A percentile compares a stretch with the other conserved stretches of the same genome.
Evolutionary conservation across 129 eudicot species (phyloP).

Genomic region (Escallonia rubra): DNA sequence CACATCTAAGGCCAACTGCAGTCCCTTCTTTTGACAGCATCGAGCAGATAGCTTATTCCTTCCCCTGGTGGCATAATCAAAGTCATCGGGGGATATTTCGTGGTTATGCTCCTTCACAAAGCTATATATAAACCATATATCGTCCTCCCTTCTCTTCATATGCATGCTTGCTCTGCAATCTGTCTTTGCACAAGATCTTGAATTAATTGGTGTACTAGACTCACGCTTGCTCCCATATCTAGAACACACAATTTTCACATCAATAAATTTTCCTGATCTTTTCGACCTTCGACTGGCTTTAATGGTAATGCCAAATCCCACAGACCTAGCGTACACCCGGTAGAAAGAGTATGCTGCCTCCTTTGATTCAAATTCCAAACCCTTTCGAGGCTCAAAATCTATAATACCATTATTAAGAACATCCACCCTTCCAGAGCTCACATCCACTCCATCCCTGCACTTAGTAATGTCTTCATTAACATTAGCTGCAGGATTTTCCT

Average conservation of each 20-base stretch:
- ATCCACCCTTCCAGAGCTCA: background rate
- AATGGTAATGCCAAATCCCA: constrained; percentile 41
- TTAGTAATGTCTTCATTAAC: background rate
- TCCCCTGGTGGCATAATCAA: constrained; percentile 17
- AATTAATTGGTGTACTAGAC: constrained; percentile 12
- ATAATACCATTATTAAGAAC: background rate
- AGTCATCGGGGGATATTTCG: constrained; percentile 30
- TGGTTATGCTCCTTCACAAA: constrained; percentile 40
- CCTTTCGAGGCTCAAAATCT: constrained; percentile 19
- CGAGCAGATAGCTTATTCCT: constrained; percentile 13
- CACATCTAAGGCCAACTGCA: constrained; percentile 23
- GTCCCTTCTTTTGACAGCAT: constrained; percentile 20
- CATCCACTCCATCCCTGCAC: background rate
- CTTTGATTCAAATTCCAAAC: constrained; percentile 36
- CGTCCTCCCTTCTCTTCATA: constrained; percentile 27
- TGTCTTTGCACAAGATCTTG: constrained; percentile 27
- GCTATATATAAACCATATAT: constrained; percentile 26
- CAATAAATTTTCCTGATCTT: constrained; percentile 33
- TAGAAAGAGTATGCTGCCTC: constrained; percentile 39
- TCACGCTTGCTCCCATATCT: constrained; percentile 29
- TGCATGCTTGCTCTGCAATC: constrained; percentile 41
- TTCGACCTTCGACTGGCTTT: constrained; percentile 36
- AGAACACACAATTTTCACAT: constrained; percentile 38
- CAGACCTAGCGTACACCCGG: constrained; percentile 32
- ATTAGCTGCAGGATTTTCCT: background rate